Conservation (phyloP, 805 yeast genomes). For the Nakazawaea anatomiae region DNA sequence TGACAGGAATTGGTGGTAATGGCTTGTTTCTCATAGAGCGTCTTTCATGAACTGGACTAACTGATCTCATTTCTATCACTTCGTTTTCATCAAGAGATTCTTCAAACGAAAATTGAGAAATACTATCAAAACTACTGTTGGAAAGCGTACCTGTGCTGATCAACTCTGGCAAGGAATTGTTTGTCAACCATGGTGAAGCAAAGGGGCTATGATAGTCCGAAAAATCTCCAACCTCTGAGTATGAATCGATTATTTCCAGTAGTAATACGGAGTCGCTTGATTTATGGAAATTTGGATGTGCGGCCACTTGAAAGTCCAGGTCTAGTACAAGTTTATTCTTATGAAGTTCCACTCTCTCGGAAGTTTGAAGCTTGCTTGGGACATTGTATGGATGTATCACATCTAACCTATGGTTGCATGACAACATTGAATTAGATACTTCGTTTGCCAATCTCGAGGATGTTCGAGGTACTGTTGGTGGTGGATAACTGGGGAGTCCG, state of each 20-base stretch:
- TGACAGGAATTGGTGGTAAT: slow-evolving; percentile 19
- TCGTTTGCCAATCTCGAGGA: not conserved
- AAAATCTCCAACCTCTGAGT: not conserved
- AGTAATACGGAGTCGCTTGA: slow-evolving; percentile 3
- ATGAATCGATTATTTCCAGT: slow-evolving; percentile 5
- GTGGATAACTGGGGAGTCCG: not conserved
- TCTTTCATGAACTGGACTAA: not conserved
- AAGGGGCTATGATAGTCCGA: not conserved
- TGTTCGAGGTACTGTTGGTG: not conserved
- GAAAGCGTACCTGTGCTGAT: not conserved
- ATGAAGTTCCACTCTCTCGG: not conserved
- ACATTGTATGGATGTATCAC: not conserved
- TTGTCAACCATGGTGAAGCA: not conserved
- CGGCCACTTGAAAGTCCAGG: not conserved
- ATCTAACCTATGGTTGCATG: not conserved
- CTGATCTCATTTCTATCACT: not conserved
- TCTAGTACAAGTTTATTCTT: slow-evolving; percentile 3
- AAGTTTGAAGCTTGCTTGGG: not conserved
- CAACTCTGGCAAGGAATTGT: slow-evolving; percentile 1
- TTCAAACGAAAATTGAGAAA: slow-evolving; percentile 7
- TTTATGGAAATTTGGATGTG: not conserved
- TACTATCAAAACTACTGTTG: not conserved
- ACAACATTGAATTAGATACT: not conserved
- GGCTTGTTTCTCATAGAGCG: slow-evolving; percentile 11
- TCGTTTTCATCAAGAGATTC: slow-evolving; percentile 3